Percentiles rank a stretch among this genome's conserved stretches.
phyloP scores from a whole-genome alignment of 208 protist species.

The Leishmania aethiopica region DNA sequence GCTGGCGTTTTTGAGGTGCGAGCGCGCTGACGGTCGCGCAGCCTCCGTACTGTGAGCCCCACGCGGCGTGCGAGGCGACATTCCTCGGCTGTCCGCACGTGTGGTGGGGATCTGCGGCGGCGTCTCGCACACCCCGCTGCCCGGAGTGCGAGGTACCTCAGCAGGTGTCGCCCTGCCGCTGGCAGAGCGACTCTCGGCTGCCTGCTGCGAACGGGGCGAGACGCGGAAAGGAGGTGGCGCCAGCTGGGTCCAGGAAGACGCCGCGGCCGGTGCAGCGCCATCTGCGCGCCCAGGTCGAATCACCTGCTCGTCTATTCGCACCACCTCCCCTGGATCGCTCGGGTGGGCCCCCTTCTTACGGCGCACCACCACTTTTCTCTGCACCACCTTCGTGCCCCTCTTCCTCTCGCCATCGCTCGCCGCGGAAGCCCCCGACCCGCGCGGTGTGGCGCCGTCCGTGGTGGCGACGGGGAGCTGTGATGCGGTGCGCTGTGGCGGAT shows the following conservation, averaged over 20 bases:
- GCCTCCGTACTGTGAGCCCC: slow-evolving; percentile 1
- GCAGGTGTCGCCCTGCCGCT: slow-evolving; percentile 24
- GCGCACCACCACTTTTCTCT: slow-evolving; percentile 27
- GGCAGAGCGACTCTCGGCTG: slow-evolving; percentile 35
- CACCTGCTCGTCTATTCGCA: slow-evolving; percentile 28
- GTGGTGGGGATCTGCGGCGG: slow-evolving; percentile 30
- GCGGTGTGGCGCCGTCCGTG: slow-evolving; percentile 7
- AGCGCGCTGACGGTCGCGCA: slow-evolving; percentile 7
- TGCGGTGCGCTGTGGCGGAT: background rate
- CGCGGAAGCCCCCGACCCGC: slow-evolving; percentile 12
- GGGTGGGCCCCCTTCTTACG: slow-evolving; percentile 27
- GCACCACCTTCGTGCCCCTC: slow-evolving; percentile 21
- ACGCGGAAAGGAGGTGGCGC: slow-evolving; percentile 41
- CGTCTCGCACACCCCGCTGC: slow-evolving; percentile 4
- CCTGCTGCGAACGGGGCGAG: slow-evolving; percentile 45
- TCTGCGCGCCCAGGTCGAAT: slow-evolving; percentile 29
- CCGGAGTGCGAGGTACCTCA: slow-evolving; percentile 20
- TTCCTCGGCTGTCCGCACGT: slow-evolving; percentile 22
- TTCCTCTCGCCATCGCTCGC: slow-evolving; percentile 14
- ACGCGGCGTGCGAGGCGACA: slow-evolving; percentile 15
- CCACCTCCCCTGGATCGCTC: slow-evolving; percentile 28
- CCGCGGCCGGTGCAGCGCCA: slow-evolving; percentile 1
- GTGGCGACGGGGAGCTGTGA: slow-evolving; percentile 6
- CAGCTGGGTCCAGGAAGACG: background rate
- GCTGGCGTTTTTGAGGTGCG: slow-evolving; percentile 9